phyloP scores from a whole-genome alignment of 2,329 filamentous ascomycete genomes.

The Talaromyces sp. region DNA sequence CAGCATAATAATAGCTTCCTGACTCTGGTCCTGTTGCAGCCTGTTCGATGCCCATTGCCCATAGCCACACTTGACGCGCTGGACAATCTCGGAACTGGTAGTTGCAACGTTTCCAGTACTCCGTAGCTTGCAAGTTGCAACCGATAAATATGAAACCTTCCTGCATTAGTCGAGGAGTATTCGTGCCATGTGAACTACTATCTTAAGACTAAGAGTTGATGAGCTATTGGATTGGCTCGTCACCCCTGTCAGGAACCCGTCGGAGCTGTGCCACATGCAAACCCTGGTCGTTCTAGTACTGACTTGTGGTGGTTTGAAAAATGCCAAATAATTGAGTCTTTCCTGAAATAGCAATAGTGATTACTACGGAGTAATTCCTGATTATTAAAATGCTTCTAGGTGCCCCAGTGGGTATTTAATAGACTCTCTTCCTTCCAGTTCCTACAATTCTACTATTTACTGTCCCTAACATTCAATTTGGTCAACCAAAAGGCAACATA shows the following conservation, averaged over 20 bases:
- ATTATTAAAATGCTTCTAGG: background rate
- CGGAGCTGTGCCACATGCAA: conserved; percentile 3
- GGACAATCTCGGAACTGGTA: background rate
- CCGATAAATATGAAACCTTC: background rate
- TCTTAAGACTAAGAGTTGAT: background rate
- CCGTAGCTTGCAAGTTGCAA: background rate
- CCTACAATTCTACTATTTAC: background rate
- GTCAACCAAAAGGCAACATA: background rate
- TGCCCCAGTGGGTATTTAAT: background rate
- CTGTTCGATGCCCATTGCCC: background rate
- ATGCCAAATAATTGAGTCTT: background rate
- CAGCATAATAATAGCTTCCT: background rate
- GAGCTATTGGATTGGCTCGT: background rate
- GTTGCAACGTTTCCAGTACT: background rate
- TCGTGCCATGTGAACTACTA: background rate
- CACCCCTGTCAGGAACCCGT: background rate
- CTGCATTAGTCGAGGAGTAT: conserved; percentile 1
- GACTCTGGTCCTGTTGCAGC: no score
- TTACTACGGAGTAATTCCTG: background rate
- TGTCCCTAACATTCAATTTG: background rate
- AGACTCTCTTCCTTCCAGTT: background rate
- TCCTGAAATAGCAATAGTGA: background rate
- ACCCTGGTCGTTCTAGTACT: background rate
- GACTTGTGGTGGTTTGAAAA: background rate
- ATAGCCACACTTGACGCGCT: background rate